Evolutionary conservation across 768 basidiomycete species (phyloP).

Genomic region (Rhizopogon sp.): DNA sequence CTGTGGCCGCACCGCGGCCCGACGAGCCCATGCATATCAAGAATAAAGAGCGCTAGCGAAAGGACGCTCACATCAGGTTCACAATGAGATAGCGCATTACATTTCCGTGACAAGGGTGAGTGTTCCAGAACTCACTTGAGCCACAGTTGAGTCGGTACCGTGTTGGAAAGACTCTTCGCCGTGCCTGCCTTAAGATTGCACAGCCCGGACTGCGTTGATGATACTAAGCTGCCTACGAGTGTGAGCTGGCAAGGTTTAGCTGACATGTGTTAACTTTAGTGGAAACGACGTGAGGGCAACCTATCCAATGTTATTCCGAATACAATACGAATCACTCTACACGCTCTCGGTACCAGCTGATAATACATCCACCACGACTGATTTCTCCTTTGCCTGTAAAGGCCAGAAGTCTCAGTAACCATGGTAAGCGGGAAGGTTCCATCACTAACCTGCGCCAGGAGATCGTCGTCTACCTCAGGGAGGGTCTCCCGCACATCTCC

Average conservation of each 20-base stretch:
- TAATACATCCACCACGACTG: slow-evolving; percentile 10
- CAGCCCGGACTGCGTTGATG: neutral
- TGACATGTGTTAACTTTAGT: neutral
- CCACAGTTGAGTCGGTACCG: no score
- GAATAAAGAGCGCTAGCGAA: no score
- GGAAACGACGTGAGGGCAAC: neutral
- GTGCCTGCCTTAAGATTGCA: no score
- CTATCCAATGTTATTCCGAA: neutral
- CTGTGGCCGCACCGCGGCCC: neutral
- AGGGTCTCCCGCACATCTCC: slow-evolving; percentile 53
- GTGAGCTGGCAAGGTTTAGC: neutral
- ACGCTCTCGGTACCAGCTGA: slow-evolving; percentile 20
- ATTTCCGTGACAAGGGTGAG: no score
- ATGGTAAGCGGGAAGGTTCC: neutral
- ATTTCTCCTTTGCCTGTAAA: slow-evolving; percentile 27
- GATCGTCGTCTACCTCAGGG: slow-evolving; percentile 57
- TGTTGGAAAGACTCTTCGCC: no score
- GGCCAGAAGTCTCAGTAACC: neutral
- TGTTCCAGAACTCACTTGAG: no score
- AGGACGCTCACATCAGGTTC: no score
- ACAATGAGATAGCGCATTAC: no score
- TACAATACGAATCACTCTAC: slow-evolving; percentile 5
- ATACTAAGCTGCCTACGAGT: neutral
- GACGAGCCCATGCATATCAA: neutral
- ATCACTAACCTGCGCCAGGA: slow-evolving; percentile 48